A percentile compares a stretch with the other conserved stretches of the same genome.
Evolutionary conservation across 1,139 yeast species (phyloP).

Genomic region (Debaryomycetaceae sp.): DNA sequence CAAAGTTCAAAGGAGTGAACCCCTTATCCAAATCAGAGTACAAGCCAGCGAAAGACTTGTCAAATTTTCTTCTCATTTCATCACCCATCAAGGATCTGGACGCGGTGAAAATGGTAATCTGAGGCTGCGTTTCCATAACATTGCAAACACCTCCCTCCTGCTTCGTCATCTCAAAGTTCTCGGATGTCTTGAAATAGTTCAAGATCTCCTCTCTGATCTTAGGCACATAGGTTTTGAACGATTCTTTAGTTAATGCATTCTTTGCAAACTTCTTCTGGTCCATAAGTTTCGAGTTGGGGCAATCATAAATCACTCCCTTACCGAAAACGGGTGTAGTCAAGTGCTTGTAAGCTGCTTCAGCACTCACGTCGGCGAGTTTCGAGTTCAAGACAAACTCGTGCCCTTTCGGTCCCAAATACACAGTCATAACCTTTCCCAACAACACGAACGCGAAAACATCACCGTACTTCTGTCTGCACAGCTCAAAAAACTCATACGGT

Average conservation of each 20-base stretch:
- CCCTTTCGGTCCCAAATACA: slow-evolving; percentile 94
- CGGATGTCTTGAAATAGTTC: slow-evolving; percentile 59
- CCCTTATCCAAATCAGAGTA: slow-evolving; percentile 95
- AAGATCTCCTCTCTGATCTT: slow-evolving; percentile 74
- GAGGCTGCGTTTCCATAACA: slow-evolving; percentile 86
- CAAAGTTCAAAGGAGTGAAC: slow-evolving; percentile 93
- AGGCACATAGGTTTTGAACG: slow-evolving; percentile 86
- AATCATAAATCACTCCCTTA: slow-evolving; percentile 94
- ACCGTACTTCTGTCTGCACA: slow-evolving; percentile 78
- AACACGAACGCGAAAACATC: slow-evolving; percentile 88
- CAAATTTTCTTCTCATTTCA: slow-evolving; percentile 81
- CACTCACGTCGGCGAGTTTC: slow-evolving; percentile 83
- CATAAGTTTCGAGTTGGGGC: slow-evolving; percentile 91
- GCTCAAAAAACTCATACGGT: slow-evolving; percentile 85
- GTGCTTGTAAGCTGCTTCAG: slow-evolving; percentile 94
- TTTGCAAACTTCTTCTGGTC: slow-evolving; percentile 98
- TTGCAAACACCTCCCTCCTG: slow-evolving; percentile 53
- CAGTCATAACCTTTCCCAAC: slow-evolving; percentile 92
- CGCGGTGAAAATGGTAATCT: slow-evolving; percentile 94
- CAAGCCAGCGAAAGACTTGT: slow-evolving; percentile 77
- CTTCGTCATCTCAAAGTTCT: slow-evolving; percentile 38
- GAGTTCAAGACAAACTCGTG: slow-evolving; percentile 95
- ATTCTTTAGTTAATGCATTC: slow-evolving; percentile 79
- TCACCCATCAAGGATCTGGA: slow-evolving; percentile 88
- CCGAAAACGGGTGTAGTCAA: slow-evolving; percentile 98